Base-by-base conservation (phyloP, 345 rosid genomes). In the Eucalyptus pauciflora region DNA sequence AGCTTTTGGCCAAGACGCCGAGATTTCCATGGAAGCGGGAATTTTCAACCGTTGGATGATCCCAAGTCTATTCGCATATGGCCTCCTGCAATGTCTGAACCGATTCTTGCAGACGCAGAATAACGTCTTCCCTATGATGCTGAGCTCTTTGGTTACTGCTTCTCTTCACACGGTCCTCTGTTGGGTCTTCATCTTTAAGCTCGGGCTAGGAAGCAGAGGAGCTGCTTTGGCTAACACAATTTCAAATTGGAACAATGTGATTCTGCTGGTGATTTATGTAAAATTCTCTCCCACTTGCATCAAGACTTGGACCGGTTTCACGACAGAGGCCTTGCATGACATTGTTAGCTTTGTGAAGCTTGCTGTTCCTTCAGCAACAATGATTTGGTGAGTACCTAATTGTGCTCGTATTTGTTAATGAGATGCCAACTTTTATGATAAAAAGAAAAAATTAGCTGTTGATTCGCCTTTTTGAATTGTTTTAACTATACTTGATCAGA, bases 61-160 rank as follows among this genome's bases (percentile, higher is more conserved):
- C 89, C 97, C 96, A 24, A 88, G 95, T 91, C 93, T 93, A 88
- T 95, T 95, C 64, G 93, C 96, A 20, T 95, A 90, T 18, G 92
- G 92, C 85, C 76, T 94, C 86, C 95, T 96, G 69, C 95, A 92
- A 87, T 95, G 96, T 80, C 95, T 94, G 16, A 94, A 92, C 93
- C 91, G 94, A 89, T 96, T 94, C 83, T 86, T 94, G 50, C 96
- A 95, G 87, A 92, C 95, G 12, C 97, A 96, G 89, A 95, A 92
- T 90, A 93, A 92, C 79, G 94, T 94, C 14, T 58, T 91, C 22
- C 96, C 97, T 7, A 92, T 96, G 93, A 13, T 92, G 92, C 51
- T 92, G 13, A 67, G 88, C 86, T 94, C 95, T 11, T 91, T 90
- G 11, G 12, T 89, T 88, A 89, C 94, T 12, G 91, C 93, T 58